phyloP scores from a whole-genome alignment of 83 land plant species.

The Thuja plicata region DNA sequence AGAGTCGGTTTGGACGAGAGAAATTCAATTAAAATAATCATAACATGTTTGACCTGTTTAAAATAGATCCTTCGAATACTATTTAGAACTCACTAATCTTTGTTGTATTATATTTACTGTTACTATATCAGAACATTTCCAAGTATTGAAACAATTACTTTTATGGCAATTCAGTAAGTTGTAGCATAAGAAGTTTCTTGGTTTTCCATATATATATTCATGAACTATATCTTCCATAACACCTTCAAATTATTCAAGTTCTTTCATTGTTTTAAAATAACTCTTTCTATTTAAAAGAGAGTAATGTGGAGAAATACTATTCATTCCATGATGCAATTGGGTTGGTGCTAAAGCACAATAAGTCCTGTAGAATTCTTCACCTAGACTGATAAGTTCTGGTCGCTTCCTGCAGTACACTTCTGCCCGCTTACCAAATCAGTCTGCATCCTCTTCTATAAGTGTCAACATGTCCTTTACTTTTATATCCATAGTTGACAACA shows the following conservation, averaged over 20 bases:
- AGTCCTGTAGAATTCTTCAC: conserved; percentile 53
- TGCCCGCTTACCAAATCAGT: conserved; percentile 65
- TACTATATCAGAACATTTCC: too few species aligned
- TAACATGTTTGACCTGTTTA: too few species aligned
- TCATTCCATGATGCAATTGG: conserved; percentile 29
- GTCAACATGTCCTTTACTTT: conserved; percentile 35
- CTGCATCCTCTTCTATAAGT: conserved; percentile 51
- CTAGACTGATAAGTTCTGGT: conserved; percentile 62
- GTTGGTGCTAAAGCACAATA: conserved; percentile 51
- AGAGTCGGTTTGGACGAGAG: too few species aligned
- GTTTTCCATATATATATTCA: neutral
- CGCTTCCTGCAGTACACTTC: conserved; percentile 74
- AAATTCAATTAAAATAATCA: too few species aligned
- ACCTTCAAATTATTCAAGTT: conserved; percentile 10
- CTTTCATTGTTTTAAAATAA: conserved; percentile 13
- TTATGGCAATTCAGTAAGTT: too few species aligned
- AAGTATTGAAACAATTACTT: too few species aligned
- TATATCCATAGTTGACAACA: conserved; percentile 41
- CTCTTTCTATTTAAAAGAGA: neutral
- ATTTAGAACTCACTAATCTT: too few species aligned
- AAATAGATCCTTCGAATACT: too few species aligned
- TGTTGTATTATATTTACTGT: too few species aligned
- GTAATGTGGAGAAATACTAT: conserved; percentile 9
- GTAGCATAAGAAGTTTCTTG: neutral
- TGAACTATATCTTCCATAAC: neutral